These are phyloP conservation scores for Termitomyces sp. DNA, from an alignment of 768 basidiomycete species.

Conservation along the genomic window DNA sequence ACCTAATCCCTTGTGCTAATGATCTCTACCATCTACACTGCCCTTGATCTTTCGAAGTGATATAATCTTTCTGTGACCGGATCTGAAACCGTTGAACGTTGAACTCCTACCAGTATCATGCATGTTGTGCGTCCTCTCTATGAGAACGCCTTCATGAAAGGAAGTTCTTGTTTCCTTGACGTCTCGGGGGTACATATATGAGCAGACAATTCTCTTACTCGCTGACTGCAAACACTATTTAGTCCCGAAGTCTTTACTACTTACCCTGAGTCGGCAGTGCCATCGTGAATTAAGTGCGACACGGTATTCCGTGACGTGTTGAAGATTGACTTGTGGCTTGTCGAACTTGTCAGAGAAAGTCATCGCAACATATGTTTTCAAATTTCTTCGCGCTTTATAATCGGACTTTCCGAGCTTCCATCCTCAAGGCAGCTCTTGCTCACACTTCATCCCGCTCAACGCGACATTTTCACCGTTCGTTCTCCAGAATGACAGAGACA, in stretches of 20 bases:
- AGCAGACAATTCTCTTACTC: background rate
- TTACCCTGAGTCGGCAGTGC: background rate
- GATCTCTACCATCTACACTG: background rate
- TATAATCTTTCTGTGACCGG: background rate
- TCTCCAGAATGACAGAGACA: conserved; percentile 31
- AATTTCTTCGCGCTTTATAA: conserved; percentile 15
- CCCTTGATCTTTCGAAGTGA: background rate
- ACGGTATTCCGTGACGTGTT: background rate
- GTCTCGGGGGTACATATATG: background rate
- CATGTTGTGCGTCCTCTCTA: background rate
- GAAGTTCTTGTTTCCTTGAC: background rate
- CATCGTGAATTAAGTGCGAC: background rate
- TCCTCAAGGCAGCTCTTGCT: conserved; percentile 3
- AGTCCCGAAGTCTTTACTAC: no score
- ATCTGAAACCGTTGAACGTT: background rate
- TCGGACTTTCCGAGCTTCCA: conserved; percentile 8
- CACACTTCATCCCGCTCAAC: background rate
- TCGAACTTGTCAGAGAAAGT: background rate
- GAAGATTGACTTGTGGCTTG: background rate
- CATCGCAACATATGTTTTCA: conserved; percentile 2
- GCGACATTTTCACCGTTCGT: conserved; percentile 11
- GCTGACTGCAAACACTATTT: background rate
- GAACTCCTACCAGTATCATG: background rate
- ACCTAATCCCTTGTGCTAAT: conserved; percentile 8
- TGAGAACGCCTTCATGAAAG: background rate